Conservation (phyloP, 2,329 filamentous ascomycete species). For the Penicillium sp. region DNA sequence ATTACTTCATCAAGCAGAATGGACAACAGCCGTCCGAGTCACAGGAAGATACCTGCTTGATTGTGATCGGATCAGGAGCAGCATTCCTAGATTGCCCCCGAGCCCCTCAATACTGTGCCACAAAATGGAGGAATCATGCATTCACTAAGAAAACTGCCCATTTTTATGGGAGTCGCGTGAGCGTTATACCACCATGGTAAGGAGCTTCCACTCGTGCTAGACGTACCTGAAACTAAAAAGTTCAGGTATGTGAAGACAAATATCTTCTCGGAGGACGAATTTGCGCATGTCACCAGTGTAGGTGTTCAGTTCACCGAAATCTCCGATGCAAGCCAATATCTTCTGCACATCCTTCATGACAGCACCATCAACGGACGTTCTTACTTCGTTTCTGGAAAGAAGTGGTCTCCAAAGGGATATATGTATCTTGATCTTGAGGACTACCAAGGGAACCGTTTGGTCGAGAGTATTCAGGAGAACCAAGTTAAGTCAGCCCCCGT, state of each 20-base stretch:
- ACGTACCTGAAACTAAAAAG: background rate
- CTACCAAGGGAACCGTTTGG: constrained; percentile 27
- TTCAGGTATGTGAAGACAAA: constrained; percentile 37
- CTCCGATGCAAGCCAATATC: constrained; percentile 25
- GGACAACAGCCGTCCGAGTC: constrained; percentile 19
- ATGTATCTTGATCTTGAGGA: constrained; percentile 38
- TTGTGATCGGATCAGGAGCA: constrained; percentile 37
- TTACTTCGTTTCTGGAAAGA: constrained; percentile 36
- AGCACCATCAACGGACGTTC: constrained; percentile 30
- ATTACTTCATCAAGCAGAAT: constrained; percentile 39
- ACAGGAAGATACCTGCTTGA: constrained; percentile 31
- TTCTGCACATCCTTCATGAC: constrained; percentile 31
- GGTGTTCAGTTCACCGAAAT: constrained; percentile 30
- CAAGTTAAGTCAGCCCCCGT: constrained; percentile 25
- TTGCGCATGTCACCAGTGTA: constrained; percentile 23
- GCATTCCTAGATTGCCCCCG: constrained; percentile 36
- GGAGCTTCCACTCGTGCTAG: background rate
- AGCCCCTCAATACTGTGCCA: constrained; percentile 35
- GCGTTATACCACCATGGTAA: constrained; percentile 41
- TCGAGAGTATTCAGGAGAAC: constrained; percentile 30
- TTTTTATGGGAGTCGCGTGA: constrained; percentile 37
- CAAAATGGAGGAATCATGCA: constrained; percentile 45
- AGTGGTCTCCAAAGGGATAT: constrained; percentile 34
- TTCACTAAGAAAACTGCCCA: constrained; percentile 32
- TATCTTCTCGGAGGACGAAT: constrained; percentile 30